Conservation (phyloP, 1,139 yeast species). For the Saccharomyces hybrid region DNA sequence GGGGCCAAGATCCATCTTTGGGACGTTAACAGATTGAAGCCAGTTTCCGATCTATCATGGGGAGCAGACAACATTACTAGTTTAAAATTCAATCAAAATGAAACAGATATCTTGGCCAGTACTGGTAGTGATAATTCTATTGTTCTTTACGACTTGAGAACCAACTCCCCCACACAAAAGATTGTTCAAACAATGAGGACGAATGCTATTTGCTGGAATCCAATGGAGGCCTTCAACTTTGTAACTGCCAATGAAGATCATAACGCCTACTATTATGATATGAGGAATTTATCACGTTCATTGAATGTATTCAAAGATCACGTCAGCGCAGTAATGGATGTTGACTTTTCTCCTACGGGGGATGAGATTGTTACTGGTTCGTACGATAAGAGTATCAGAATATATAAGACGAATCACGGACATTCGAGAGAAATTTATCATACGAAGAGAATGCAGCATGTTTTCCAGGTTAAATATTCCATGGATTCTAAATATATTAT, state of each 20-base stretch:
- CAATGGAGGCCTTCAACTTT: conserved; percentile 93
- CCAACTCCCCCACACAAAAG: conserved; percentile 90
- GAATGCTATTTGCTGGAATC: conserved; percentile 90
- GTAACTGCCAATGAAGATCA: conserved; percentile 94
- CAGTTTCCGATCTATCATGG: conserved; percentile 78
- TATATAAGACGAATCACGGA: conserved; percentile 69
- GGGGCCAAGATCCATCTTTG: conserved; percentile 85
- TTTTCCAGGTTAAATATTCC: conserved; percentile 73
- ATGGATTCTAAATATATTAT: conserved; percentile 84
- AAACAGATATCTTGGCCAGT: conserved; percentile 81
- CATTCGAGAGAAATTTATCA: conserved; percentile 94
- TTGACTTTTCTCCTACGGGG: conserved; percentile 95
- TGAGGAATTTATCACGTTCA: conserved; percentile 80
- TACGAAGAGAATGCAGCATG: conserved; percentile 95
- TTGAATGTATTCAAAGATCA: conserved; percentile 88
- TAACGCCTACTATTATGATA: conserved; percentile 89
- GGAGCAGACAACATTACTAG: conserved; percentile 86
- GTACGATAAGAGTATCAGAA: conserved; percentile 85
- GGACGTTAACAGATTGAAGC: conserved; percentile 77
- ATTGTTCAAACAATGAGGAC: conserved; percentile 76
- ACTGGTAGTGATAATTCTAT: conserved; percentile 90
- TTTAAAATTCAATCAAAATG: conserved; percentile 84
- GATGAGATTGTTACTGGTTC: conserved; percentile 93
- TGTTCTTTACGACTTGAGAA: conserved; percentile 83
- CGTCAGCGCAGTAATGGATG: conserved; percentile 90